A percentile compares a stretch with the other conserved stretches of the same genome.
Conservation (phyloP, 78 protist genomes). For the Pigoraptor vietnamica region DNA sequence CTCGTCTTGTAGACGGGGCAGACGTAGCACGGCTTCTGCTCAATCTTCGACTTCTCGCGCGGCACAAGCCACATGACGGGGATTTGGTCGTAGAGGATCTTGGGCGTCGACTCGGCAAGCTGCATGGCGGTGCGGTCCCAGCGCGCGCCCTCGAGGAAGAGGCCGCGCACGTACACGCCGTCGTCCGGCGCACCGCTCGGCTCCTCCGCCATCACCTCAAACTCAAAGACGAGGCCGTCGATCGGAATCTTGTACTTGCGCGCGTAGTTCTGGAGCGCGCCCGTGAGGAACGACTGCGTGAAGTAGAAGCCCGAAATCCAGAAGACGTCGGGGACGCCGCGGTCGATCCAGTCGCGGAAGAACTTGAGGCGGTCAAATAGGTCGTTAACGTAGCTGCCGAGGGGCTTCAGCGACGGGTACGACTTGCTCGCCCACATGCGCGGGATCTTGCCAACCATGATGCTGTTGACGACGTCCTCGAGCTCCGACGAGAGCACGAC, state of each 20-base stretch:
- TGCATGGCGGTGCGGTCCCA: conserved; percentile 25
- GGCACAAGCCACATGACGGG: conserved; percentile 42
- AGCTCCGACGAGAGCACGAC: conserved; percentile 61
- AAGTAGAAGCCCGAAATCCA: conserved; percentile 86
- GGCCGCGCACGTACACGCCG: conserved; percentile 60
- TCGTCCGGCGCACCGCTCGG: not conserved
- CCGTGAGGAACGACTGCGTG: conserved; percentile 89
- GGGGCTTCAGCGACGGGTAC: conserved; percentile 60
- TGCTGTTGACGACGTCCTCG: conserved; percentile 33
- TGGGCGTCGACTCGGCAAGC: conserved; percentile 35
- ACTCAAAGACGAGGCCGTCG: conserved; percentile 16
- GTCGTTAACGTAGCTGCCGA: conserved; percentile 49
- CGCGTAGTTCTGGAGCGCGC: conserved; percentile 55
- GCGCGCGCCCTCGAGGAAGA: conserved; percentile 63
- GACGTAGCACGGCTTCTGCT: not conserved
- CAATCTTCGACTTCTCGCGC: not conserved
- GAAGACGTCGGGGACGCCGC: conserved; percentile 35
- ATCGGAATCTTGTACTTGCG: conserved; percentile 26
- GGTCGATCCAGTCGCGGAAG: not conserved
- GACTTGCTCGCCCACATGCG: conserved; percentile 27
- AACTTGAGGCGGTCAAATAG: conserved; percentile 38
- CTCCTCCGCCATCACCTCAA: not conserved
- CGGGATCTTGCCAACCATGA: conserved; percentile 34
- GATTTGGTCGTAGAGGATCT: conserved; percentile 18
- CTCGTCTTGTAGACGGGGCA: conserved; percentile 57